Evolutionary conservation across 768 basidiomycete genomes (phyloP).

Genomic region (Tylopilus cervinicoccineus): DNA sequence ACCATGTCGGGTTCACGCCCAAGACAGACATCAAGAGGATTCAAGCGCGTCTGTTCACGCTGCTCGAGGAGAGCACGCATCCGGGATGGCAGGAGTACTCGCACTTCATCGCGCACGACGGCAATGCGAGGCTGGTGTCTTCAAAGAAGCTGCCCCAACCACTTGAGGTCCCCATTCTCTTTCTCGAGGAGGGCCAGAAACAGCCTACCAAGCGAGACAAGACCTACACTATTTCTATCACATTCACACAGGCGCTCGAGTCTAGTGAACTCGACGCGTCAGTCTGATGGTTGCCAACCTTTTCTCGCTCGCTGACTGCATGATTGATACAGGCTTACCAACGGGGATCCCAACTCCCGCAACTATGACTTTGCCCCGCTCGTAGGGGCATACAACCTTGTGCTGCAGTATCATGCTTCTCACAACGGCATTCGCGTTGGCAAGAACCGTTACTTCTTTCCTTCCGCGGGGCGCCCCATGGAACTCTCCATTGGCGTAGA

Average conservation of each 20-base stretch:
- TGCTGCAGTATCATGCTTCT: constrained; percentile 42
- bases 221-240: constrained; percentile 38
- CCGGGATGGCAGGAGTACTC: constrained; percentile 36
- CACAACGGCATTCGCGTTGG: constrained; percentile 45
- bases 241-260: constrained; percentile 29
- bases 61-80: constrained; percentile 38
- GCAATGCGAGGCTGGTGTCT: constrained; percentile 40
- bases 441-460: constrained; percentile 50
- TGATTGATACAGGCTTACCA: constrained; percentile 33
- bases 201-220: constrained; percentile 29
- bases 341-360: constrained; percentile 35
- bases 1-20: constrained; percentile 38
- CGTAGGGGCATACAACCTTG: constrained; percentile 44
- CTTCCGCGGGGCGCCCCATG: constrained; percentile 20
- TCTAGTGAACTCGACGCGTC: constrained; percentile 31
- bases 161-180: constrained; percentile 31
- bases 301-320: not conserved
- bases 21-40: constrained; percentile 34
- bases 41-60: constrained; percentile 37
- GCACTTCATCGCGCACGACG: constrained; percentile 38
- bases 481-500: constrained; percentile 37
- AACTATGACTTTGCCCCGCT: constrained; percentile 40
- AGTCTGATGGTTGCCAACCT: constrained; percentile 6
- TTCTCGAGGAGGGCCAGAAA: constrained; percentile 39
- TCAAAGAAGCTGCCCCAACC: constrained; percentile 36